These are phyloP conservation scores for Amoeboaphelidium occidentale DNA, from an alignment of 371 early-diverging fungal genomes.

Conservation along the genomic window DNA sequence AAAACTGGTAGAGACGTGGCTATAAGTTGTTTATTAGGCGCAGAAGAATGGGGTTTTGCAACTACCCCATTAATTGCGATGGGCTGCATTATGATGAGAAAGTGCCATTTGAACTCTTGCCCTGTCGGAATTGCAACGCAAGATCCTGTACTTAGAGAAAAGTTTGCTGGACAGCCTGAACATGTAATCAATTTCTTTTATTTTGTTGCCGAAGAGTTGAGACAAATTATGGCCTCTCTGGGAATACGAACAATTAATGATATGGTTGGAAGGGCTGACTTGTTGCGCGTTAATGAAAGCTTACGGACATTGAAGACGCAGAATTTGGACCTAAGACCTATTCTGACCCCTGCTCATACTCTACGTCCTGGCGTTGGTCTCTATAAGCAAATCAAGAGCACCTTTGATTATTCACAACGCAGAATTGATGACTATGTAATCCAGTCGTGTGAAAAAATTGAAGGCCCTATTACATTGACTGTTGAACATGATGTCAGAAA, in stretches of 20 bases:
- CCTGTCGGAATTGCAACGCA: constrained; percentile 94
- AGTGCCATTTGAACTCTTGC: constrained; percentile 78
- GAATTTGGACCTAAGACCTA: constrained; percentile 55
- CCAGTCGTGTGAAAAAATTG: too few relatives aligned
- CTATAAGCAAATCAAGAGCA: too few relatives aligned
- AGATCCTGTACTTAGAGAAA: constrained; percentile 71
- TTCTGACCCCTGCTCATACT: constrained; percentile 61
- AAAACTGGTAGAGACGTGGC: constrained; percentile 89
- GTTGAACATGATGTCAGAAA: constrained; percentile 51
- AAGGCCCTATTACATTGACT: constrained; percentile 16
- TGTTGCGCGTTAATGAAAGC: constrained; percentile 40
- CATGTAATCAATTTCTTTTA: constrained; percentile 91
- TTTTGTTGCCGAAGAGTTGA: constrained; percentile 81
- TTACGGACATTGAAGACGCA: constrained; percentile 54
- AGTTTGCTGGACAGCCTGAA: constrained; percentile 79
- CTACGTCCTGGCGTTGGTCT: constrained; percentile 66
- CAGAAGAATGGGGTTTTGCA: constrained; percentile 95
- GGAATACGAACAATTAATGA: constrained; percentile 76
- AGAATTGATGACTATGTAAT: too few relatives aligned
- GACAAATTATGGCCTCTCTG: constrained; percentile 69
- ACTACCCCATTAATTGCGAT: constrained; percentile 90
- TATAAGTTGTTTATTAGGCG: constrained; percentile 80
- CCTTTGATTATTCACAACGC: too few relatives aligned
- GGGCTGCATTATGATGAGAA: constrained; percentile 87
- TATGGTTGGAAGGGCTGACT: constrained; percentile 78